phyloP scores from a whole-genome alignment of 1,284 basidiomycete genomes.

The Ustanciosporium gigantosporum region DNA sequence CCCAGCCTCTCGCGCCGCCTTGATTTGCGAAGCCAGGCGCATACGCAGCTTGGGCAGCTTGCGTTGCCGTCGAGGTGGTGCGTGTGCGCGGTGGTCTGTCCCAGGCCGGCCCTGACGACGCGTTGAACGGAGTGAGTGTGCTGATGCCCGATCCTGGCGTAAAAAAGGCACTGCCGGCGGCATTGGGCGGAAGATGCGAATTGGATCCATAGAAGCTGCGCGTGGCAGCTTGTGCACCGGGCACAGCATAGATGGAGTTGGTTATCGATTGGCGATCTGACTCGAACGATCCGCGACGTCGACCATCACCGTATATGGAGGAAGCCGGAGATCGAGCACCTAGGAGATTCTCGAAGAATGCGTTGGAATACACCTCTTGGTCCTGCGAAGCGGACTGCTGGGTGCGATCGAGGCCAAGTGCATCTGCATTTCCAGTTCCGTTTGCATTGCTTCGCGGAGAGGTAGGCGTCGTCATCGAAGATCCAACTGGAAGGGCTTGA shows the following conservation, averaged over 20 bases:
- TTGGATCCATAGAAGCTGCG: slow-evolving; percentile 37
- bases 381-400: slow-evolving; percentile 7
- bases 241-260: slow-evolving; percentile 46
- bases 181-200: slow-evolving; percentile 24
- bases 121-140: slow-evolving; percentile 26
- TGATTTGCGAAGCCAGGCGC: slow-evolving; percentile 25
- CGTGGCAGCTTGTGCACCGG: slow-evolving; percentile 24
- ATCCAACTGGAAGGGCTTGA: slow-evolving; percentile 21
- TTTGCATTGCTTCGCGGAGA: slow-evolving; percentile 13
- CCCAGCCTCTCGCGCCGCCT: slow-evolving; percentile 9
- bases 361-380: slow-evolving; percentile 32
- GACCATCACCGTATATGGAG: slow-evolving; percentile 42
- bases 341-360: slow-evolving; percentile 32
- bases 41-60: slow-evolving; percentile 46
- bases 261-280: slow-evolving; percentile 48
- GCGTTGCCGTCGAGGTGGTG: slow-evolving; percentile 45
- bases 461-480: slow-evolving; percentile 7
- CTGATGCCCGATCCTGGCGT: slow-evolving; percentile 12
- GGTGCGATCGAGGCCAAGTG: background rate
- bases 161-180: slow-evolving; percentile 17
- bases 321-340: slow-evolving; percentile 38
- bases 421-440: background rate
- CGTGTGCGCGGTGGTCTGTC: slow-evolving; percentile 38
- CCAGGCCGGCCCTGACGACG: slow-evolving; percentile 21
- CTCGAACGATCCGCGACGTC: slow-evolving; percentile 43